Evolutionary conservation across 768 basidiomycete genomes (phyloP).

Genomic region (Leccinum olivaceopallidum): DNA sequence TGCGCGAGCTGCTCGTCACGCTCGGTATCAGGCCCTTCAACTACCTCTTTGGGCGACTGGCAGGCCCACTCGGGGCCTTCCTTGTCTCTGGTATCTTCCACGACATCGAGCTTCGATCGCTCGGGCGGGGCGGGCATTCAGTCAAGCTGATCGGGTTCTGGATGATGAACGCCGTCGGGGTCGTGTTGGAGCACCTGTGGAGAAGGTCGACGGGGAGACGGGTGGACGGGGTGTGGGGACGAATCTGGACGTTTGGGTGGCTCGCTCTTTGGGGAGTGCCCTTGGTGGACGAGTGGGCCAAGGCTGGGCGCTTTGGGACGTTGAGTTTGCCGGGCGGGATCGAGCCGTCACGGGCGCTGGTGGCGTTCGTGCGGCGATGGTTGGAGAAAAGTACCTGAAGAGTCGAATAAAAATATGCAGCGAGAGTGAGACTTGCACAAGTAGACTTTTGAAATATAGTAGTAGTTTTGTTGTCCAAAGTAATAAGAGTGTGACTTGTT

Average conservation of each 20-base stretch:
- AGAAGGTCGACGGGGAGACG: conserved; percentile 39
- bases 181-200: conserved; percentile 51
- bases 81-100: conserved; percentile 59
- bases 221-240: conserved; percentile 48
- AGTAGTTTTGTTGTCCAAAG: too few relatives aligned
- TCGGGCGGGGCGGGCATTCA: conserved; percentile 50
- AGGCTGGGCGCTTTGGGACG: conserved; percentile 13
- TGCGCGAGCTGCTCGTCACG: conserved; percentile 54
- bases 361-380: conserved; percentile 17
- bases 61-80: conserved; percentile 57
- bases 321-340: conserved; percentile 13
- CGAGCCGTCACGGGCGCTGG: conserved; percentile 28
- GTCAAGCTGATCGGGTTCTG: conserved; percentile 49
- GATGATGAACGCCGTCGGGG: conserved; percentile 53
- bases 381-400: neutral
- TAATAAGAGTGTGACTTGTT: too few relatives aligned
- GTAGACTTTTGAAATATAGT: too few relatives aligned
- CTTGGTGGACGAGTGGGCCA: conserved; percentile 41
- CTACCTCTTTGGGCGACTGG: conserved; percentile 47
- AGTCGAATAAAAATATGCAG: too few relatives aligned
- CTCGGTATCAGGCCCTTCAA: conserved; percentile 48
- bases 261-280: conserved; percentile 46
- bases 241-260: conserved; percentile 54
- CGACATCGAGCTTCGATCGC: conserved; percentile 52
- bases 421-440: too few relatives aligned